Evolutionary conservation across 2,329 filamentous ascomycete genomes (phyloP).

Genomic region (Apiospora arundinis): DNA sequence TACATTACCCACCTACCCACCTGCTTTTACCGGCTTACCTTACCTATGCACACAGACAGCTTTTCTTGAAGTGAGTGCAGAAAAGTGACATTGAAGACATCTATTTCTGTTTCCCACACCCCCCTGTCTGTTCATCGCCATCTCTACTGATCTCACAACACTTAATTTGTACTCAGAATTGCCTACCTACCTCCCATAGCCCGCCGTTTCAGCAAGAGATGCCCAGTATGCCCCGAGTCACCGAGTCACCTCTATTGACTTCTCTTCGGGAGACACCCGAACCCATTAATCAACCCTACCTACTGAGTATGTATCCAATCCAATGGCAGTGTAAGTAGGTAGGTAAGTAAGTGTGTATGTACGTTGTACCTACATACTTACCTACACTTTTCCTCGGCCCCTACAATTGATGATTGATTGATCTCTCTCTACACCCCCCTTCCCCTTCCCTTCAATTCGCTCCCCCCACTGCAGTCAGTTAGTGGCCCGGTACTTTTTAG

Average conservation of each 20-base stretch:
- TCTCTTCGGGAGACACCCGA: not conserved
- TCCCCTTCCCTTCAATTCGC: not conserved
- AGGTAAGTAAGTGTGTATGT: not conserved
- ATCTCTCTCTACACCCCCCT: constrained; percentile 1
- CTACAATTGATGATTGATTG: too few species aligned
- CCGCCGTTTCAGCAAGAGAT: not conserved
- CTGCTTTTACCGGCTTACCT: not conserved
- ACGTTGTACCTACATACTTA: not conserved
- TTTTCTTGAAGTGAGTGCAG: not conserved
- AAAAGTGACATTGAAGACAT: not conserved
- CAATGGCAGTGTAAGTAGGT: not conserved
- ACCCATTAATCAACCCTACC: not conserved
- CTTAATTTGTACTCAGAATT: constrained; percentile 10
- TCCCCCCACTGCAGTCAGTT: not conserved
- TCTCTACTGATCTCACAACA: constrained; percentile 15
- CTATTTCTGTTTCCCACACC: not conserved
- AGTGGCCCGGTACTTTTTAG: constrained; percentile 9
- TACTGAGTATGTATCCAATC: too few species aligned
- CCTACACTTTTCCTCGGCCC: not conserved
- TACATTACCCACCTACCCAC: not conserved
- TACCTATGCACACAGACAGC: not conserved
- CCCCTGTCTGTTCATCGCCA: not conserved
- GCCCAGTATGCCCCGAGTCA: not conserved
- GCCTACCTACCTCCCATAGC: not conserved
- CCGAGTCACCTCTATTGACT: not conserved